A percentile compares a stretch with the other conserved stretches of the same genome.
Evolutionary conservation across 1,284 basidiomycete genomes (phyloP).

Genomic region (Singerocomus inundabilis): DNA sequence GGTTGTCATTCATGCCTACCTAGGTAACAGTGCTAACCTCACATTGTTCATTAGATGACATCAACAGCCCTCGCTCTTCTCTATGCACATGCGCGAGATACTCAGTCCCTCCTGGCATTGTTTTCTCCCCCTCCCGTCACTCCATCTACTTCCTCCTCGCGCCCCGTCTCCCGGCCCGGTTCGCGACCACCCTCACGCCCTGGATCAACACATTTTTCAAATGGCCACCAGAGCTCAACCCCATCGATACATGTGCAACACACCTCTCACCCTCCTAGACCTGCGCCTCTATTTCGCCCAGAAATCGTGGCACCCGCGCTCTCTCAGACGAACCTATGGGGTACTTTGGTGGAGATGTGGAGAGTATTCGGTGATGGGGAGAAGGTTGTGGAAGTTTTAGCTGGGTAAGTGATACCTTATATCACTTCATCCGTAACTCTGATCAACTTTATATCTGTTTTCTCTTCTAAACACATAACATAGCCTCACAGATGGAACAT

Average conservation of each 20-base stretch:
- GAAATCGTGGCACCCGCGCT: constrained; percentile 84
- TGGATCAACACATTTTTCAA: constrained; percentile 14
- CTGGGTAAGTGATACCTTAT: constrained; percentile 54
- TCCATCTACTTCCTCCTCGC: constrained; percentile 15
- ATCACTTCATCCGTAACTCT: neutral
- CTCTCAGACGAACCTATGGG: constrained; percentile 52
- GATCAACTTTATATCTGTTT: neutral
- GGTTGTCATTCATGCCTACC: neutral
- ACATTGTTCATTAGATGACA: constrained; percentile 22
- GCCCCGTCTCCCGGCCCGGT: constrained; percentile 21
- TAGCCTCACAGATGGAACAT: constrained; percentile 73
- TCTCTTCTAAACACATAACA: neutral
- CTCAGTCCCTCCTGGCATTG: constrained; percentile 22
- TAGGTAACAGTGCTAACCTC: constrained; percentile 6
- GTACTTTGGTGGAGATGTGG: constrained; percentile 30
- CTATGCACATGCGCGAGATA: constrained; percentile 27
- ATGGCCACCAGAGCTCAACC: constrained; percentile 2
- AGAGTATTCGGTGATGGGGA: constrained; percentile 19
- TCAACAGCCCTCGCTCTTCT: constrained; percentile 33
- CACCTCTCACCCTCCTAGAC: constrained; percentile 1
- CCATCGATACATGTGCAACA: constrained; percentile 12
- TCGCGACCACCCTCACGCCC: constrained; percentile 28
- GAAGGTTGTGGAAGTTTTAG: constrained; percentile 42
- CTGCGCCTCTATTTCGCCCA: constrained; percentile 13
- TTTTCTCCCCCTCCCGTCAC: constrained; percentile 9